phyloP scores from a whole-genome alignment of 306 rosid species.

The Lupinus albus region DNA sequence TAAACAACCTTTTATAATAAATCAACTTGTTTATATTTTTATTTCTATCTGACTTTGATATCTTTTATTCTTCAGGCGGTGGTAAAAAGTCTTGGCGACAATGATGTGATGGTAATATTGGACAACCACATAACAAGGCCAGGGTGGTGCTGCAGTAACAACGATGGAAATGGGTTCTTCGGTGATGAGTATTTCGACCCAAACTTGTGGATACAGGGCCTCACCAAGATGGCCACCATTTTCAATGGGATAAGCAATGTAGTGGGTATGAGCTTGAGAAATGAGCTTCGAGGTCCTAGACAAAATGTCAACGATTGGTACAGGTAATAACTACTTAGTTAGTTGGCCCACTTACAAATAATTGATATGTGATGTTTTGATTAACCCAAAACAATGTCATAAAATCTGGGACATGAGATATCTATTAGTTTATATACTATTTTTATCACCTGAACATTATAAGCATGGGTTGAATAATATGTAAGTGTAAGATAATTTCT shows the following conservation, averaged over 20 bases:
- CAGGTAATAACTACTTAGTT: constrained; percentile 44
- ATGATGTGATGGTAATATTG: constrained; percentile 73
- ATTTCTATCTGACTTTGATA: no score
- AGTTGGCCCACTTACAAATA: no score
- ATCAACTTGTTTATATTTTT: no score
- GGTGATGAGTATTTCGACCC: constrained; percentile 76
- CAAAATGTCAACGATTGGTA: constrained; percentile 80
- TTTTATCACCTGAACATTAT: neutral
- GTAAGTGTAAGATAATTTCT: neutral
- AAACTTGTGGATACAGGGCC: constrained; percentile 65
- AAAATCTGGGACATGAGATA: no score
- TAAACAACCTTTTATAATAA: no score
- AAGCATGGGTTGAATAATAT: no score
- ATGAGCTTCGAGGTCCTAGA: constrained; percentile 82
- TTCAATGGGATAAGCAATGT: constrained; percentile 64
- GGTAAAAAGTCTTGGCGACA: constrained; percentile 62
- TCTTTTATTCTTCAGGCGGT: constrained; percentile 49
- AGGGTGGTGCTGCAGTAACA: constrained; percentile 77
- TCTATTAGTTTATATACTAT: neutral
- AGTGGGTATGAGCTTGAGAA: constrained; percentile 86
- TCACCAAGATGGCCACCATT: constrained; percentile 74
- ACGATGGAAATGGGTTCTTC: constrained; percentile 76
- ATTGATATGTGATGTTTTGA: no score
- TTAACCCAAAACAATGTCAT: no score
- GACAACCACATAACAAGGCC: constrained; percentile 82